phyloP scores from a whole-genome alignment of 306 rosid genomes.

The Begonia masoniana region DNA sequence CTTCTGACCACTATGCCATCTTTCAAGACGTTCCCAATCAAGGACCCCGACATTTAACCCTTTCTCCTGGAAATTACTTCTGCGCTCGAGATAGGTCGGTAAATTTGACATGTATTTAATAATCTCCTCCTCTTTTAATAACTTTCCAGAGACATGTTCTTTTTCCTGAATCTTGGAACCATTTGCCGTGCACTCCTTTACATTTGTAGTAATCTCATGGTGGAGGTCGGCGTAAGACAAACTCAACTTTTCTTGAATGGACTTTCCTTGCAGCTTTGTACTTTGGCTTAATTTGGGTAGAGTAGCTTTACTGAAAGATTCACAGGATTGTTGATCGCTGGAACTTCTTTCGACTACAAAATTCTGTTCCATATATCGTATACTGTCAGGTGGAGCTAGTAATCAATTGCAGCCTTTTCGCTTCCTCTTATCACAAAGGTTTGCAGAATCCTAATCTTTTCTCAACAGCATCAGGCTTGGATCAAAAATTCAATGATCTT shows the following conservation, averaged over 20 bases:
- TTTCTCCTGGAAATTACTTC: slow-evolving; percentile 48
- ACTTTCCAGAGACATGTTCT: slow-evolving; percentile 25
- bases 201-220: slow-evolving; percentile 28
- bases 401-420: slow-evolving; percentile 11
- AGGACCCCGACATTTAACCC: slow-evolving; percentile 86
- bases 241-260: slow-evolving; percentile 27
- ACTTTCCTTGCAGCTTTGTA: slow-evolving; percentile 25
- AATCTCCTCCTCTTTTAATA: slow-evolving; percentile 56
- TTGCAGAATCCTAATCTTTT: slow-evolving; percentile 12
- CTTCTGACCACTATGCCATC: slow-evolving; percentile 51
- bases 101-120: slow-evolving; percentile 76
- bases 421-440: slow-evolving; percentile 14
- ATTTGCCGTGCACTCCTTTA: slow-evolving; percentile 19
- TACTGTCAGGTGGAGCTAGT: slow-evolving; percentile 1
- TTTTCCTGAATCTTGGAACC: slow-evolving; percentile 22
- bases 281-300: slow-evolving; percentile 17
- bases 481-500: not conserved
- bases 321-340: slow-evolving; percentile 18
- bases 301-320: slow-evolving; percentile 10
- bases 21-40: slow-evolving; percentile 76
- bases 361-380: slow-evolving; percentile 33
- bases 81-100: slow-evolving; percentile 79
- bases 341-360: slow-evolving; percentile 17
- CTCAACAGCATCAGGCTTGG: not conserved
- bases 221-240: slow-evolving; percentile 53